These are phyloP conservation scores for Fusarium sp. DNA, from an alignment of 2,329 filamentous ascomycete genomes.

Conservation along the genomic window DNA sequence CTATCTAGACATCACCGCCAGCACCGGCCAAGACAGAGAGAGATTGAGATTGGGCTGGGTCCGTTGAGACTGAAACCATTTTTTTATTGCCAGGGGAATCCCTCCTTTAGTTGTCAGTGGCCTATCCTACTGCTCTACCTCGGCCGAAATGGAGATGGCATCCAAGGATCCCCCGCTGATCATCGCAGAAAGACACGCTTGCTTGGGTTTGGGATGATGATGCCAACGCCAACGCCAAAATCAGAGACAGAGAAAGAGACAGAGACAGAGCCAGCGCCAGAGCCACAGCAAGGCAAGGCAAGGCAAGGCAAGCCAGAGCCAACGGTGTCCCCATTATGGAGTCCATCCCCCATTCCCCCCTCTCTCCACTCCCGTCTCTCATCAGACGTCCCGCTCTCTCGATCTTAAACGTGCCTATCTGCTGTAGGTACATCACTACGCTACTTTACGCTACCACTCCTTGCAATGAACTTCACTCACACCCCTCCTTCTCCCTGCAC, in stretches of 20 bases:
- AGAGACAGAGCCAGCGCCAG: neutral
- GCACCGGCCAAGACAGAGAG: constrained; percentile 8
- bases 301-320: constrained; percentile 5
- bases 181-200: constrained; percentile 40
- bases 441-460: constrained; percentile 11
- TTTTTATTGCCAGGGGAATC: constrained; percentile 29
- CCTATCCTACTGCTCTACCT: constrained; percentile 27
- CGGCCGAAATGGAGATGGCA: constrained; percentile 43
- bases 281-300: neutral
- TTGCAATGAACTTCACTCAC: constrained; percentile 10
- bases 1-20: constrained; percentile 35
- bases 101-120: constrained; percentile 7
- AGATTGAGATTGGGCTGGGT: constrained; percentile 7
- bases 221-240: constrained; percentile 17
- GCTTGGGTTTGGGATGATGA: constrained; percentile 40
- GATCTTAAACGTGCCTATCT: constrained; percentile 36
- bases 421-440: constrained; percentile 26
- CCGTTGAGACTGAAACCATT: constrained; percentile 6
- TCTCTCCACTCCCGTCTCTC: constrained; percentile 36
- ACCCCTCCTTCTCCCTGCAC: constrained; percentile 8
- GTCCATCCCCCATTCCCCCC: constrained; percentile 16
- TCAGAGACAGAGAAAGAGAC: neutral
- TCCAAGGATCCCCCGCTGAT: constrained; percentile 42
- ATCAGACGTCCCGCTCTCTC: constrained; percentile 34
- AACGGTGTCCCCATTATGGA: constrained; percentile 40